Conservation (phyloP, 1,284 basidiomycete genomes). For the Irpex lacteus region DNA sequence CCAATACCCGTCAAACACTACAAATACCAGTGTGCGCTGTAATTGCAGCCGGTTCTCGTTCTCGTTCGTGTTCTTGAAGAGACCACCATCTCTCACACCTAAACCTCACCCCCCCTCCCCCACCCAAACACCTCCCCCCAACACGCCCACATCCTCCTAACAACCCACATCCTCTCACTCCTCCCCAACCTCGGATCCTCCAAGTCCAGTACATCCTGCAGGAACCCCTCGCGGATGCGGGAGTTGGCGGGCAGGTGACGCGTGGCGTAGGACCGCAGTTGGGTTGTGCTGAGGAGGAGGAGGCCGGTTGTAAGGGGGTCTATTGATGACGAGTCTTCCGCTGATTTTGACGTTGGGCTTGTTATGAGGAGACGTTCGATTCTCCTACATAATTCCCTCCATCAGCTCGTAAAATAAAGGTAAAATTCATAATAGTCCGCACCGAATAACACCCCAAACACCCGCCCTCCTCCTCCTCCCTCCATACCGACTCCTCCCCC, state of each 20-base stretch:
- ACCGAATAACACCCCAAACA: slow-evolving; percentile 69
- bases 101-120: slow-evolving; percentile 20
- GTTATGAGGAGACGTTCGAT: slow-evolving; percentile 74
- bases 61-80: too few relatives aligned
- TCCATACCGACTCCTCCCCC: slow-evolving; percentile 49
- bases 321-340: too few relatives aligned
- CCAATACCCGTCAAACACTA: too few relatives aligned
- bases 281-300: slow-evolving; percentile 69
- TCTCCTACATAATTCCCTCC: slow-evolving; percentile 40
- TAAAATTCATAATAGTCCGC: not conserved
- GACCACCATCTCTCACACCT: too few relatives aligned
- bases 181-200: slow-evolving; percentile 71
- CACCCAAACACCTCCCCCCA: slow-evolving; percentile 71
- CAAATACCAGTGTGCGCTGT: too few relatives aligned
- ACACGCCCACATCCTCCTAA: slow-evolving; percentile 90
- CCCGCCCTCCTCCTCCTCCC: slow-evolving; percentile 44
- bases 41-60: too few relatives aligned
- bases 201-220: slow-evolving; percentile 84
- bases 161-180: slow-evolving; percentile 70
- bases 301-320: slow-evolving; percentile 65
- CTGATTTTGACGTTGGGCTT: too few relatives aligned
- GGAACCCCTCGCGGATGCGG: slow-evolving; percentile 71
- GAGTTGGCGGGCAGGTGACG: slow-evolving; percentile 50
- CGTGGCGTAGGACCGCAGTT: slow-evolving; percentile 63
- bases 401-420: not conserved